A percentile compares a stretch with the other conserved stretches of the same genome.
These are phyloP conservation scores for Phlegmacium glaucopus DNA, from an alignment of 768 basidiomycete genomes.

Conservation along the genomic window DNA sequence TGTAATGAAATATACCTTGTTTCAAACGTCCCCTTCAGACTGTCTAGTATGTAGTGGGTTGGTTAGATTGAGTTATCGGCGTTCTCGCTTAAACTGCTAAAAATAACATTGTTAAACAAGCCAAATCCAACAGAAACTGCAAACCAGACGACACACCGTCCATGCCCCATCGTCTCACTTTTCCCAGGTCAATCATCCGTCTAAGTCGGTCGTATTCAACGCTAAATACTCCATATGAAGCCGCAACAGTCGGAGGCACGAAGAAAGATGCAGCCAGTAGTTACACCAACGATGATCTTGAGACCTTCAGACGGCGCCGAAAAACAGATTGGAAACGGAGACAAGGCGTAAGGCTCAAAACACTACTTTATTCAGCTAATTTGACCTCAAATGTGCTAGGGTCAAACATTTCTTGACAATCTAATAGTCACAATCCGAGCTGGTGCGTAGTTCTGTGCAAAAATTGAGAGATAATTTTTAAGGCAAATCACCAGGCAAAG, in stretches of 20 bases:
- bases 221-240: not conserved
- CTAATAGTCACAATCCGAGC: conserved; percentile 74
- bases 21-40: too few relatives aligned
- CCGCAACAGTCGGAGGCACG: not conserved
- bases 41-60: too few relatives aligned
- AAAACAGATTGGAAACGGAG: conserved; percentile 76
- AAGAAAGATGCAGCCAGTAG: not conserved
- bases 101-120: too few relatives aligned
- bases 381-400: conserved; percentile 40
- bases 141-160: too few relatives aligned
- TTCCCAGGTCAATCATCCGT: not conserved
- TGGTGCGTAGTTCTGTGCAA: conserved; percentile 40
- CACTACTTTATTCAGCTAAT: conserved; percentile 1
- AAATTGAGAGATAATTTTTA: not conserved
- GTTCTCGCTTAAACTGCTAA: too few relatives aligned
- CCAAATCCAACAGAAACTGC: too few relatives aligned
- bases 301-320: conserved; percentile 43
- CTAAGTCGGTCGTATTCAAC: not conserved
- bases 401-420: conserved; percentile 79
- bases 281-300: conserved; percentile 24
- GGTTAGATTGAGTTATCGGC: too few relatives aligned
- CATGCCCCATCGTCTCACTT: conserved; percentile 3
- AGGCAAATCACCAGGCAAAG: conserved; percentile 55
- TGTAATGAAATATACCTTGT: too few relatives aligned
- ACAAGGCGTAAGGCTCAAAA: conserved; percentile 49